Base-by-base conservation (phyloP, 306 rosid genomes). In the Citrullus mucosospermus region DNA sequence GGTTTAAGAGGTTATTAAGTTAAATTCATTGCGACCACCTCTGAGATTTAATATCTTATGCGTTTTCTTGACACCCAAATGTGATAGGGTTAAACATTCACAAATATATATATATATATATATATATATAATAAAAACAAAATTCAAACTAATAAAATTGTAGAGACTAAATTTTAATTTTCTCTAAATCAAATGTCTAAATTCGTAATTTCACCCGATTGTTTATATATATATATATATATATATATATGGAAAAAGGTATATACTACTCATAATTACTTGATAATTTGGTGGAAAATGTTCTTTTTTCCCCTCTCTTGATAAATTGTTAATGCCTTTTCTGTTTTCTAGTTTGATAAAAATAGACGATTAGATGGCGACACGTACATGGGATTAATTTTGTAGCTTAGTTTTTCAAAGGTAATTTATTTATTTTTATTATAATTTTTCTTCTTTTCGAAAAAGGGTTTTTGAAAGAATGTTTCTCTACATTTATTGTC, bases 401-500 rank as follows among this genome's bases (percentile, higher is more conserved):
- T 36, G 8, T 65, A 65, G 46, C 25, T 65, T 65, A 34, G 8
- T 32, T 36, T 36, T 12, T 53, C 1, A 20, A 63, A 6, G 5
- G 13, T 61, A 2, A 32, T 32, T 32, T 32, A 5, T 32, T 32
- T 32, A 2, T 32, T 32, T 32, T 32, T 32, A 39, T 9, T 20
- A 68, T 68, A 71, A 22, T 13, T 9, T 20, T 25, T 2, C 28
- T 25, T 25, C 28, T 71, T 50, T 48, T 4, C 57, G 7, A 51
- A 71, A 15, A 25, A 14, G 43, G 77, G 15, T 72, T 36, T 25
- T 48, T 25, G 28, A 59, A 72, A 28, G 59, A 72, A 72, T 72
- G 77, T 72, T 71, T 71, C 77, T 72, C 20, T 48, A 28, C 39
- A 50, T 48, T 72, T 72, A 72, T 72, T 48, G 55, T 44, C 54